Base-by-base conservation (phyloP, 441 rosid species). In the Cnidoscolus chayamansa region DNA sequence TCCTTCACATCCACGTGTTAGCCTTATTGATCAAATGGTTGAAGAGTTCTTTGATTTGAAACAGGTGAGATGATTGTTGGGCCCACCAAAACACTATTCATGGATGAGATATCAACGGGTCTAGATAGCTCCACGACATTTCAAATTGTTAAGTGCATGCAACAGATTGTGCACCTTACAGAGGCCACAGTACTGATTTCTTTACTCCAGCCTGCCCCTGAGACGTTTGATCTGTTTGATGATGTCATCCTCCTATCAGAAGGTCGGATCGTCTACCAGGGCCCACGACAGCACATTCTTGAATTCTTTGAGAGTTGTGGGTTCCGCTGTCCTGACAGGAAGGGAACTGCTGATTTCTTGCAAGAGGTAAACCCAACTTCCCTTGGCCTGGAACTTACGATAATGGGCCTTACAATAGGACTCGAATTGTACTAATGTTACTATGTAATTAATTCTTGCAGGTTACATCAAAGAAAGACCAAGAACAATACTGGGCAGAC, bases 51-150 rank as follows among this genome's bases (percentile, higher is more conserved):
- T 54, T 54, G 43, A 50, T 32, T 75, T 3, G 68, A 55, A 55
- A 19, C 77, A 90, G 99, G 99, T 0, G 99, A 95, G 84, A 91
- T 95, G 96, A 83, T 93, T 17, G 99, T 95, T 17, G 97, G 99
- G 1, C 99, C 99, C 2, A 86, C 95, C 12, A 95, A 95, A 82
- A 85, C 94, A 7, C 57, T 94, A 47, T 91, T 85, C 76, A 92
- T 94, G 99, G 99, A 94, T 73, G 99, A 92, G 74, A 95, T 95
- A 83, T 95, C 99, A 17, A 95, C 97, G 0, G 99, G 97, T 10
- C 84, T 95, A n/a, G 99, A 95, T 74, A 95, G 98, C 65, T 95
- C 96, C 63, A 90, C 99, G 0, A 89, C 99, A 47, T 92, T 43
- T 73, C 98, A 93, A 62, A 93, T 95, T 16, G 96, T 95, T 57